A percentile compares a stretch with the other conserved stretches of the same genome.
These are phyloP conservation scores for Powellomyces hirtus DNA, from an alignment of 192 early-diverging fungal genomes.

Conservation along the genomic window DNA sequence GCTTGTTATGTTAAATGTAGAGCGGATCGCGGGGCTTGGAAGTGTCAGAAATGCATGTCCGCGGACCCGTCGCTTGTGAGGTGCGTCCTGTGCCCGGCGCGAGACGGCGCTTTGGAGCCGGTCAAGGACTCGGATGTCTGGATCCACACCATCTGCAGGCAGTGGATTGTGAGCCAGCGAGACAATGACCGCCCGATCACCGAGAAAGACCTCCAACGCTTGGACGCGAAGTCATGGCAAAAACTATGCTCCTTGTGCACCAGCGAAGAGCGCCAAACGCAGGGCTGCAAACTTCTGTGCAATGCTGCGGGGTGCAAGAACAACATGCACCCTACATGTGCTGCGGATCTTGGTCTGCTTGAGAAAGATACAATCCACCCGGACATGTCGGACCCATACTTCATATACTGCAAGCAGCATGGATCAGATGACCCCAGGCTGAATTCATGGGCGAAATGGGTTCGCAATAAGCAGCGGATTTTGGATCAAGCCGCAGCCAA, in stretches of 20 bases:
- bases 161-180: neutral
- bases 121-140: conserved; percentile 1
- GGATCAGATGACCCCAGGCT: conserved; percentile 14
- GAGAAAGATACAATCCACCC: neutral
- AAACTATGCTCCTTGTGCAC: neutral
- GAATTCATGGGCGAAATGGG: conserved; percentile 23
- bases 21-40: too few species aligned
- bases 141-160: conserved; percentile 8
- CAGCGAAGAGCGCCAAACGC: too few species aligned
- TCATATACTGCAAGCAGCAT: conserved; percentile 23
- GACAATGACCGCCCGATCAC: neutral
- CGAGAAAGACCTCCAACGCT: neutral
- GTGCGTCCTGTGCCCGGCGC: conserved; percentile 12
- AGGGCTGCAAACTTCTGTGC: conserved; percentile 9
- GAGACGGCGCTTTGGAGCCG: conserved; percentile 7
- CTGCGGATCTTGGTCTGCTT: conserved; percentile 6
- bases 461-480: neutral
- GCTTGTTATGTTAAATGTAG: too few species aligned
- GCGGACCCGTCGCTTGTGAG: too few species aligned
- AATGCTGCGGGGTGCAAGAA: conserved; percentile 21
- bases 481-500: neutral
- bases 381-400: conserved; percentile 15
- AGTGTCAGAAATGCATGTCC: too few species aligned
- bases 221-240: neutral
- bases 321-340: conserved; percentile 20